These are phyloP conservation scores for Xerocomus amazonicus DNA, from an alignment of 1,284 basidiomycete species.

Conservation along the genomic window DNA sequence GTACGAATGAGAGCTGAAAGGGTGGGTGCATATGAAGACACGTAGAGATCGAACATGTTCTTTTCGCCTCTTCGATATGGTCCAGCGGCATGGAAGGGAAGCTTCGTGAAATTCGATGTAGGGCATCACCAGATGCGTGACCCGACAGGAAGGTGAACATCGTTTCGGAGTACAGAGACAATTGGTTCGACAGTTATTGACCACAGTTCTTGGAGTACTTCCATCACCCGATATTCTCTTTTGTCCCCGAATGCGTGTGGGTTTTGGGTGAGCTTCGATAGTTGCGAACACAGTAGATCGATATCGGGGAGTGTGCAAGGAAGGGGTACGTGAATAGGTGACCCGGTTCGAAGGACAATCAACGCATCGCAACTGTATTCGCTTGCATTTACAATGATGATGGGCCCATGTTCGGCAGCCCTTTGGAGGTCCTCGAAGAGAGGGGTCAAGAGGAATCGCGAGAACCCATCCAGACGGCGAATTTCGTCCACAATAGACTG, in stretches of 20 bases:
- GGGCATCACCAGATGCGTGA: background rate
- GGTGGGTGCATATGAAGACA: background rate
- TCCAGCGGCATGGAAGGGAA: background rate
- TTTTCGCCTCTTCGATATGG: background rate
- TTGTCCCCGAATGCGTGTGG: background rate
- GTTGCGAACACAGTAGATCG: background rate
- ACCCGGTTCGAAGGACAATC: background rate
- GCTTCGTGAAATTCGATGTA: no score
- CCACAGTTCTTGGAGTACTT: background rate
- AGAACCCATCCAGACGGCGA: background rate
- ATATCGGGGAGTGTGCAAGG: background rate
- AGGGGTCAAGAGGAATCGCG: background rate
- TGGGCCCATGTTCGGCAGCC: background rate
- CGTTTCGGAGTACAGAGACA: background rate
- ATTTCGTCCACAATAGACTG: background rate
- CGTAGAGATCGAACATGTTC: background rate
- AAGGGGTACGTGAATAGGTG: background rate
- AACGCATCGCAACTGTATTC: background rate
- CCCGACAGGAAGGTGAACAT: background rate
- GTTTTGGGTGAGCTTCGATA: background rate
- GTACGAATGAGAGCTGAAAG: background rate
- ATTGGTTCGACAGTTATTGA: background rate
- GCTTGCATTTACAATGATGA: background rate
- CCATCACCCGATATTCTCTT: background rate
- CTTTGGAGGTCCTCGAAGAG: background rate